These are phyloP conservation scores for Apiotrichum akiyoshidainum DNA, from an alignment of 1,284 basidiomycete genomes.

Conservation along the genomic window DNA sequence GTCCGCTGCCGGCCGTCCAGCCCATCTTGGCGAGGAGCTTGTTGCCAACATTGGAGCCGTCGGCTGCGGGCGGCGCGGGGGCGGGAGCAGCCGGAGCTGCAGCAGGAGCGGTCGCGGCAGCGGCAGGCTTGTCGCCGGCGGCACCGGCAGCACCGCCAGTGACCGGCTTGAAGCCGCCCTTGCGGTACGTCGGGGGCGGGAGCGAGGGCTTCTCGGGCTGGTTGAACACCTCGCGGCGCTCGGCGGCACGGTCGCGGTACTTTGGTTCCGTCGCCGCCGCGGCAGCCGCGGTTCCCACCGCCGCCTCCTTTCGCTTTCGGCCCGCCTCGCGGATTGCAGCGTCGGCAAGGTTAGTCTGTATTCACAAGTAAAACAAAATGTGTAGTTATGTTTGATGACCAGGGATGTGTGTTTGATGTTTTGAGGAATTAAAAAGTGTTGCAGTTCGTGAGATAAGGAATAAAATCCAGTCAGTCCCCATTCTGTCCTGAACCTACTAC, in stretches of 20 bases:
- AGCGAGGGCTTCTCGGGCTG: constrained; percentile 76
- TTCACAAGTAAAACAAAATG: constrained; percentile 8
- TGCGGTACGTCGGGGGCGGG: constrained; percentile 43
- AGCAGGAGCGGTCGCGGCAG: not conserved
- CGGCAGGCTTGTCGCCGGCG: not conserved
- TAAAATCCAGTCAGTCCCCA: constrained; percentile 25
- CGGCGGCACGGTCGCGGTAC: constrained; percentile 86
- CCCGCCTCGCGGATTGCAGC: constrained; percentile 66
- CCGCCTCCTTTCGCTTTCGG: constrained; percentile 62
- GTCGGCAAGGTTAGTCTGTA: constrained; percentile 78
- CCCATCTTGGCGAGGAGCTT: constrained; percentile 93
- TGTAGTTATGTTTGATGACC: not conserved
- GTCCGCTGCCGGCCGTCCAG: constrained; percentile 82
- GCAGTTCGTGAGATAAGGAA: not conserved
- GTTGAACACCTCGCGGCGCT: constrained; percentile 79
- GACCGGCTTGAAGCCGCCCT: constrained; percentile 4
- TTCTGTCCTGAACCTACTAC: constrained; percentile 27
- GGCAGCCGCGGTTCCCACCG: constrained; percentile 46
- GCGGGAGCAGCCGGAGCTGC: constrained; percentile 24
- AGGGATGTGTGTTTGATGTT: not conserved
- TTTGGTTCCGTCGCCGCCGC: constrained; percentile 55
- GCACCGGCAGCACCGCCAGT: constrained; percentile 4
- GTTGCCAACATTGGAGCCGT: constrained; percentile 79
- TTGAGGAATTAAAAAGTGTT: not conserved
- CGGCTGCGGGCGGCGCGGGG: constrained; percentile 64